A percentile compares a stretch with the other conserved stretches of the same genome.
Conservation (phyloP, 2,329 filamentous ascomycete genomes). For the Fusarium sp. region DNA sequence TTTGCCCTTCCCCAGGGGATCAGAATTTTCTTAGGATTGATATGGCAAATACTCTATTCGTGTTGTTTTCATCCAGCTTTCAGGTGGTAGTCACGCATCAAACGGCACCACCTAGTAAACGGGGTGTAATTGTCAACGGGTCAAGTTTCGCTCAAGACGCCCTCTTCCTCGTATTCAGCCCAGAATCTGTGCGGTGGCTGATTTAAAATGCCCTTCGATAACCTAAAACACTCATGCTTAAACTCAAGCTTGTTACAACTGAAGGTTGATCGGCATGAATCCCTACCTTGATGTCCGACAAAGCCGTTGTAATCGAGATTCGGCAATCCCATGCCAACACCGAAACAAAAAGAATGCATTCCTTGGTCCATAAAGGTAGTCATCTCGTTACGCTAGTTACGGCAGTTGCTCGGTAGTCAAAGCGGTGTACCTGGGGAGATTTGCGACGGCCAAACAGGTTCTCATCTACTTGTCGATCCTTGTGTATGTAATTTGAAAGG, state of each 20-base stretch:
- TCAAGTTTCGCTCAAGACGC: no score
- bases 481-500: background rate
- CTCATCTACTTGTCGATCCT: conserved; percentile 17
- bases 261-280: background rate
- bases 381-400: background rate
- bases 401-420: conserved; percentile 14
- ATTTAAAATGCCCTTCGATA: background rate
- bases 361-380: background rate
- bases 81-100: no score
- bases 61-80: background rate
- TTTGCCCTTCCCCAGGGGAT: background rate
- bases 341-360: background rate
- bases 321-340: background rate
- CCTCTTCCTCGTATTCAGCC: background rate
- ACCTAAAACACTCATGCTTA: background rate
- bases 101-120: no score
- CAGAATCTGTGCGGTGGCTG: background rate
- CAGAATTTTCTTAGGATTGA: no score
- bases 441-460: conserved; percentile 27
- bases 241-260: background rate
- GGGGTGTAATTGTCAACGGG: no score
- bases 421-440: conserved; percentile 11
- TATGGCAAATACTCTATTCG: background rate
- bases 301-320: background rate
- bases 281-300: background rate